Conservation (phyloP, 768 basidiomycete species). For the Ramaria sp. region DNA sequence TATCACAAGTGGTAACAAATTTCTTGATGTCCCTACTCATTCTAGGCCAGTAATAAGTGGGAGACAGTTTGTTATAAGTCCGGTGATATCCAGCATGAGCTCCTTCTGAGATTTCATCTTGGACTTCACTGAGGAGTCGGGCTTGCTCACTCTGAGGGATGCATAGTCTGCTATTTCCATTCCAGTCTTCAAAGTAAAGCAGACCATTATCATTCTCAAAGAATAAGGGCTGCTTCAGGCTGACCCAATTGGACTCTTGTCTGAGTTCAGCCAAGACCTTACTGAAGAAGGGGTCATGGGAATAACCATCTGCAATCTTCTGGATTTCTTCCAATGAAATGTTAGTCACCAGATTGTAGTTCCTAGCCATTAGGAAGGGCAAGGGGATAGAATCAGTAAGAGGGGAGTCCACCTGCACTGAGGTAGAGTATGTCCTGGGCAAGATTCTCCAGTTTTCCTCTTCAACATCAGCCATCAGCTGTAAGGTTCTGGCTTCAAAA, state of each 20-base stretch:
- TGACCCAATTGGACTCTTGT: neutral
- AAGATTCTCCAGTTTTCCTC: neutral
- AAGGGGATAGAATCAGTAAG: neutral
- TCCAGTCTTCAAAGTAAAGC: too few relatives aligned
- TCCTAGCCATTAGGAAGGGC: conserved; percentile 1
- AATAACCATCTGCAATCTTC: neutral
- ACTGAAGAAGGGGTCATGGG: neutral
- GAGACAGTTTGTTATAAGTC: too few relatives aligned
- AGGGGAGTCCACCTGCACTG: neutral
- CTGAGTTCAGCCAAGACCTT: neutral
- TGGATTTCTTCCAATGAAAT: neutral
- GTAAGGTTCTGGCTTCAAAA: neutral
- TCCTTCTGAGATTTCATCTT: too few relatives aligned
- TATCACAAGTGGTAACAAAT: too few relatives aligned
- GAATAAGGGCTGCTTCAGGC: conserved; percentile 18
- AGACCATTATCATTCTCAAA: conserved; percentile 20
- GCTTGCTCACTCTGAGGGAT: too few relatives aligned
- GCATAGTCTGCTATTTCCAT: too few relatives aligned
- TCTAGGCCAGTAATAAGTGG: too few relatives aligned
- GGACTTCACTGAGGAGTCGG: too few relatives aligned
- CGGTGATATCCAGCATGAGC: too few relatives aligned
- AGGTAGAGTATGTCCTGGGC: neutral
- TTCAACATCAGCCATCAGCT: neutral
- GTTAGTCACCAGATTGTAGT: neutral
- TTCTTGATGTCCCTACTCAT: too few relatives aligned